A percentile compares a stretch with the other conserved stretches of the same genome.
phyloP scores from a whole-genome alignment of 257 asterid species.

The Nicotiana knightiana region DNA sequence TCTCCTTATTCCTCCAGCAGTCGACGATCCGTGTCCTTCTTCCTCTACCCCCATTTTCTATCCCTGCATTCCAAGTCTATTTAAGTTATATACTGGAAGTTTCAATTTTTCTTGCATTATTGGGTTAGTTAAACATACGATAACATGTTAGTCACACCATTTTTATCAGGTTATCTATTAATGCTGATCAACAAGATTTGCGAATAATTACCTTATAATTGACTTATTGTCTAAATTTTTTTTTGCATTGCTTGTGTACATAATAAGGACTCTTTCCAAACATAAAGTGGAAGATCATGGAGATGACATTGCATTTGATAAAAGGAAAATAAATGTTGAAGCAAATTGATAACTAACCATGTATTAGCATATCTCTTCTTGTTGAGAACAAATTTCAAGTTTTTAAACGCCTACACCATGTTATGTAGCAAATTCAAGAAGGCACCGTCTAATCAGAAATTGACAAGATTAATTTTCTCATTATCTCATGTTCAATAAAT shows the following conservation, averaged over 20 bases:
- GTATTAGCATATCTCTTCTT: not conserved
- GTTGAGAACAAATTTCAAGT: too few species aligned
- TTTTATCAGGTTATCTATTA: not conserved
- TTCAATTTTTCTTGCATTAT: not conserved
- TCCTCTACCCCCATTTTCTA: not conserved
- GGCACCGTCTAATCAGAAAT: not conserved
- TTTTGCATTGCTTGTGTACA: too few species aligned
- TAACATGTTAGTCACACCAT: not conserved
- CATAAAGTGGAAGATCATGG: not conserved
- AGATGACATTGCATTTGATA: not conserved
- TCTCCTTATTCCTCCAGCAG: not conserved
- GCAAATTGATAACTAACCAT: not conserved
- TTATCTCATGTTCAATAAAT: not conserved
- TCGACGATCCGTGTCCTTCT: not conserved
- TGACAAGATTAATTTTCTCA: not conserved
- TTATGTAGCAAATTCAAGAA: not conserved
- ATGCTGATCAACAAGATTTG: not conserved
- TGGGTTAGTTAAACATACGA: not conserved
- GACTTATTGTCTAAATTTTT: not conserved
- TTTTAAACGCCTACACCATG: too few species aligned
- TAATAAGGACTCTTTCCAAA: not conserved
- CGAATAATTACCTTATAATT: not conserved
- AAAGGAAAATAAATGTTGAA: too few species aligned
- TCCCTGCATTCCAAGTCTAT: not conserved
- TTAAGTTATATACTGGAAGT: not conserved